These are phyloP conservation scores for Suillus weaverae DNA, from an alignment of 768 basidiomycete species.

Conservation along the genomic window DNA sequence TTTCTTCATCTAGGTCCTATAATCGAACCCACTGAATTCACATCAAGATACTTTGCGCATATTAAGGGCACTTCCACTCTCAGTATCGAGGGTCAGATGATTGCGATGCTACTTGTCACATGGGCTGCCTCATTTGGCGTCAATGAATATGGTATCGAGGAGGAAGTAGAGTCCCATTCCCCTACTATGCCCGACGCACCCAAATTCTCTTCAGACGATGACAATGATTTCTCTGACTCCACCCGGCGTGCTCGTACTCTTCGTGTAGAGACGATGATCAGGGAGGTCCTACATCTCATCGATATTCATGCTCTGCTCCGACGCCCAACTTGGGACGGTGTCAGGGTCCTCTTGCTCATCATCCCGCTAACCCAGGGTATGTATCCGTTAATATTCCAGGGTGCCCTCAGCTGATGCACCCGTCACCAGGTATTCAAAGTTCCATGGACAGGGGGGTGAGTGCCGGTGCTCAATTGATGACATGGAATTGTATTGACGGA, in stretches of 20 bases:
- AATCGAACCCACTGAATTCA: conserved; percentile 79
- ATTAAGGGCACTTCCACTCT: conserved; percentile 60
- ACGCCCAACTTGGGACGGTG: conserved; percentile 84
- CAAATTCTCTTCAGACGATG: conserved; percentile 19
- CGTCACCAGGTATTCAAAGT: conserved; percentile 25
- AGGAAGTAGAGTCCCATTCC: conserved; percentile 18
- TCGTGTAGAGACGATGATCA: conserved; percentile 66
- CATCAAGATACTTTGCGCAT: conserved; percentile 68
- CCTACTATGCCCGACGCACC: conserved; percentile 10
- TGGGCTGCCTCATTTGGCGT: conserved; percentile 92
- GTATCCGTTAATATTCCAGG: background rate
- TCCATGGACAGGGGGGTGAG: conserved; percentile 27
- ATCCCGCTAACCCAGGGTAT: conserved; percentile 84
- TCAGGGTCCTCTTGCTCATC: conserved; percentile 74
- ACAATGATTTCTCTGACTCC: conserved; percentile 34
- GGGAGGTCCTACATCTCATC: conserved; percentile 75
- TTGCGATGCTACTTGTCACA: conserved; percentile 77
- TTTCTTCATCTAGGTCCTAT: conserved; percentile 64
- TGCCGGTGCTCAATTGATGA: background rate
- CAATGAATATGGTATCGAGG: conserved; percentile 70
- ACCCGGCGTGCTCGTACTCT: conserved; percentile 48
- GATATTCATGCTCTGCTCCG: conserved; percentile 79
- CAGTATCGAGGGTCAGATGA: conserved; percentile 70
- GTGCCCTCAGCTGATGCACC: background rate
- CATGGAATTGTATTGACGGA: conserved; percentile 11